Evolutionary conservation across 202 grass and related monocot genomes (phyloP), one percentile per base, ranked within the genome.

Genomic region (Digitaria exilis): DNA sequence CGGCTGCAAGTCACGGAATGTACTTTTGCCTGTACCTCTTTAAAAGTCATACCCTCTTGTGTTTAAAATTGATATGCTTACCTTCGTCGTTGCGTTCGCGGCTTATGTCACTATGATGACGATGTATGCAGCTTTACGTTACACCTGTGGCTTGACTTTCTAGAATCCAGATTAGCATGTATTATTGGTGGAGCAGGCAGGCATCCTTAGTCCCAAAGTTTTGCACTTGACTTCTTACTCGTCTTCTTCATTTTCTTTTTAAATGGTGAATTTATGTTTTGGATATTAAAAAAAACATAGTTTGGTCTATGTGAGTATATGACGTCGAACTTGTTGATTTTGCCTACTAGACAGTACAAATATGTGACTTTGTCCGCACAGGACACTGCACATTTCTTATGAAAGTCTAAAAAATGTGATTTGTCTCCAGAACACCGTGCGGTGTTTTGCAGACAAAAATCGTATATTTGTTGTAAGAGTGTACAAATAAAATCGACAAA

Each of bases 41-140:
- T 66, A 22, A 22, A 44, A 44, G 25, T 46, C 10, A 25, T 13
- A 21, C 48, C 12, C 5, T 34, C 0, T 35, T 34, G 2, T 41
- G 37, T 75, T 76, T 17, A 42, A 28, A 76, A 60, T 25, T 16
- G 13, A 15, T 64, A 34, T 51, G 45, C 21, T 66, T 49, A 35
- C 28, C 3, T 22, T 54, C 29, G 13, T 45, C 19, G 18, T 37
- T 6, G 9, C 22, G 25, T 58, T 24, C 39, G 42, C 74, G 51
- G 42, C 74, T 62, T 62, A 55, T 25, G 56, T 85, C 84, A 73
- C 24, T 25, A 44, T 12, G 44, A 52, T 85, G 84, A 85, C 84
- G 42, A 51, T 39, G 12, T 56, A 28, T 52, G 61, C 19, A 25
- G 0, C 19, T 0, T 7, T 37, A 32, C 29, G 42, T 35, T 66